Percentiles rank a stretch among this genome's conserved stretches.
These are phyloP conservation scores for Eimeria necatrix DNA, from an alignment of 169 alveolate species.

Conservation along the genomic window DNA sequence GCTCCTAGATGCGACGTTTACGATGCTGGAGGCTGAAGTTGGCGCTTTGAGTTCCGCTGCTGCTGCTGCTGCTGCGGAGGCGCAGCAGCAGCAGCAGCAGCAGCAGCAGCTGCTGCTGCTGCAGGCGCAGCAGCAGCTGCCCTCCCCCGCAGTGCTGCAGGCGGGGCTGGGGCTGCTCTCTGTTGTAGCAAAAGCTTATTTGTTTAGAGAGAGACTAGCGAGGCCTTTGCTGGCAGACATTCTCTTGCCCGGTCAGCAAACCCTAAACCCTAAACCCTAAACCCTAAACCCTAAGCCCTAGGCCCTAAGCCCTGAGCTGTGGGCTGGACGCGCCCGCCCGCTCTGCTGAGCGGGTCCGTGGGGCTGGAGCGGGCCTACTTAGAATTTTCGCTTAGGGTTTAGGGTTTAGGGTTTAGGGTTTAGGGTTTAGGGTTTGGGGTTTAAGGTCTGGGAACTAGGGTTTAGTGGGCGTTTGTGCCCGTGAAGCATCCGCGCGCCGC, in stretches of 20 bases:
- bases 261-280: neutral
- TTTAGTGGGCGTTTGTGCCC: too few species aligned
- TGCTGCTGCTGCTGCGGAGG: neutral
- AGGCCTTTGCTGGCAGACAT: neutral
- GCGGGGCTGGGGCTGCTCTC: neutral
- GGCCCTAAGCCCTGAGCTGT: neutral
- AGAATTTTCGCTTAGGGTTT: too few species aligned
- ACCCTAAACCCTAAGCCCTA: conserved; percentile 26
- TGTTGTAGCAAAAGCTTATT: conserved; percentile 12
- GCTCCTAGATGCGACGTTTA: neutral
- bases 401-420: too few species aligned
- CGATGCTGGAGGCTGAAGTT: neutral
- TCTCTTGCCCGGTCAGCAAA: neutral
- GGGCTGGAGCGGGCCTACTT: too few species aligned
- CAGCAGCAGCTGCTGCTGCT: neutral
- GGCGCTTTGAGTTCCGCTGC: neutral
- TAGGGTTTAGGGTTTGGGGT: too few species aligned
- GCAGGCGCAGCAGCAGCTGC: conserved; percentile 13
- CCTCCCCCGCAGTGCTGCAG: neutral
- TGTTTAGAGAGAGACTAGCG: conserved; percentile 15
- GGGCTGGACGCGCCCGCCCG: too few species aligned
- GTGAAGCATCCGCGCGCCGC: too few species aligned
- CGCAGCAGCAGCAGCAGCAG: neutral
- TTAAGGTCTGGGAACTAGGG: too few species aligned
- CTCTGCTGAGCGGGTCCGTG: too few species aligned